A percentile compares a stretch with the other conserved stretches of the same genome.
Evolutionary conservation across 257 asterid genomes (phyloP).

Genomic region (Primulina eburnea): DNA sequence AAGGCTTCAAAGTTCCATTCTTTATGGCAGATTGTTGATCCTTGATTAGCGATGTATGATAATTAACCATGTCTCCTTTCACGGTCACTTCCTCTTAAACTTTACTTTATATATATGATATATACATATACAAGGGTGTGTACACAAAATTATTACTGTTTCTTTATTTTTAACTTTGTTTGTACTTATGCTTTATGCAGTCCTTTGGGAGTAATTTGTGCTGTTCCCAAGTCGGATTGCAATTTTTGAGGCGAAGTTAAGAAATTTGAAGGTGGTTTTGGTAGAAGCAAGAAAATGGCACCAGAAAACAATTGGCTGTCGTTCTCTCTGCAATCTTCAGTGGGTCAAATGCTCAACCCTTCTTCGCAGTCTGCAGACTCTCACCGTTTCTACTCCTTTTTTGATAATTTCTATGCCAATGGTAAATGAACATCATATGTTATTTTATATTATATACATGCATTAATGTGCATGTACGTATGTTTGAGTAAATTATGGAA

Average conservation of each 20-base stretch:
- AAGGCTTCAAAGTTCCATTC: neutral
- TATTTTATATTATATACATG: too few relatives aligned
- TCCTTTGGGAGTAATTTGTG: neutral
- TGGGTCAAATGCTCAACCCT: constrained; percentile 58
- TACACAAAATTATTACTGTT: neutral
- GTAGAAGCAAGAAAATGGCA: constrained; percentile 44
- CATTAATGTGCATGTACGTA: neutral
- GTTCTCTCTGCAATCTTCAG: constrained; percentile 64
- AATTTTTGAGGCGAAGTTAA: neutral
- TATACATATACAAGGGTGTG: neutral
- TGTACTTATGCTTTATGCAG: neutral
- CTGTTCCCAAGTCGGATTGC: neutral
- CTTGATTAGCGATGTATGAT: neutral
- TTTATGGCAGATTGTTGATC: neutral
- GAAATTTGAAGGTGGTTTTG: neutral
- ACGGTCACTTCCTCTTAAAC: neutral
- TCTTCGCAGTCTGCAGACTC: constrained; percentile 43
- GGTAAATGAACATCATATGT: constrained; percentile 28
- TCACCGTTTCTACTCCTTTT: constrained; percentile 55
- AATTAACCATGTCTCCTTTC: neutral
- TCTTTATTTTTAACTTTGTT: neutral
- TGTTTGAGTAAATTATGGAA: neutral
- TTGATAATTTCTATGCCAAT: constrained; percentile 69
- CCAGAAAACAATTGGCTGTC: constrained; percentile 82
- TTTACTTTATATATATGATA: too few relatives aligned